Evolutionary conservation across 108 stramenopile species (phyloP), one percentile per base, ranked within the genome.

Genomic region (Nitzschia palea): DNA sequence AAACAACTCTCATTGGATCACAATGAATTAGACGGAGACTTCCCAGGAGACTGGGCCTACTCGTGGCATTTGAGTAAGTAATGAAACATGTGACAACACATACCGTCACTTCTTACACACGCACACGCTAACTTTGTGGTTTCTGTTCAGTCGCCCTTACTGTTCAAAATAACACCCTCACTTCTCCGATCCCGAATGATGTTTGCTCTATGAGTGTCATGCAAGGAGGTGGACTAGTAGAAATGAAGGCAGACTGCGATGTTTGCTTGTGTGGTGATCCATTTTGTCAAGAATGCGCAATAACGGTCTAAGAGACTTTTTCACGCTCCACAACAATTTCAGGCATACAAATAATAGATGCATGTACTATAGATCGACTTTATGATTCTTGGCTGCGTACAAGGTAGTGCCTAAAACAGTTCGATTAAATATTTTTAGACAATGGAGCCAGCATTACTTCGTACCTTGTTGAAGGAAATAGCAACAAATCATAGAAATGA

Each of bases 201-300:
- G 17, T 48, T 14, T 53, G 57, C 22, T 47, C 55, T 15, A 28
- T 74, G 73, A 63, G 44, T 25, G 30, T 51, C 2, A 32, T 36
- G 8, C 6, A 28, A 4, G 35, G 35, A 36, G 45, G 30, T 35
- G 5, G 6, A 22, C 12, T 73, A 44, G 70, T 79, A 6, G 77
- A 84, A 52, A 62, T 84, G 25, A 60, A 30, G 14, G 71, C 79
- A n/a, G 79, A 84, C 50, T 84, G 82, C 32, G 37, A 53, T 17
- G 37, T 80, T 18, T 84, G 82, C 48, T 22, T 30, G 8, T 84
- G 82, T 58, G 57, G 42, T 14, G 54, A 37, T 44, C 44, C 60
- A 22, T 64, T 72, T n/a, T 80, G 79, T 27, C 37, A 31, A 9
- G 31, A 64, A 50, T 64, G 63, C n/a, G 30, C 2, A 50, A 51